Evolutionary conservation across 2,329 filamentous ascomycete species (phyloP), one percentile per base, ranked within the genome.

Genomic region (Penicillium capsulatum): DNA sequence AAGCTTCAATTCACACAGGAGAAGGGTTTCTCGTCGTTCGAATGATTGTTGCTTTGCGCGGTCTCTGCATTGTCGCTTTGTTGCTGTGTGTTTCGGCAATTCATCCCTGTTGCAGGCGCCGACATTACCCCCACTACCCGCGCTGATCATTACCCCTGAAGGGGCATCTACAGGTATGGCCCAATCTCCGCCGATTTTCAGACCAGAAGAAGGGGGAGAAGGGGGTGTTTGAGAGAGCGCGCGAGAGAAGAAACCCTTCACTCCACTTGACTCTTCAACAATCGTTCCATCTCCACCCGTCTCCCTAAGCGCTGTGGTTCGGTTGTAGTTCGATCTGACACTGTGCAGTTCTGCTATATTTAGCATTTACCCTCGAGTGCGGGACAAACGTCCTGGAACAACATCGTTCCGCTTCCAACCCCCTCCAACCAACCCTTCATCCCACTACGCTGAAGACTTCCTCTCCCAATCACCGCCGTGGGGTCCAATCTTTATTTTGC

Each of bases 261-360:
- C 9, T 22, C 19, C 19, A 5, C 10, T 28, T 28, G 10, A n/a
- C 20, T 26, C 14, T 17, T 15, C 16, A 16, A 36, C 16, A 31
- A 11, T 33, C 13, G 24, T 9, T 14, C 11, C 26, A 20, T 33
- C n/a, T 26, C 16, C 16, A 30, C 37, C 31, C 7, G 32, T 29
- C 16, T 40, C 39, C 17, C 39, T 53, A 47, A 52, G 48, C 46
- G 48, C 52, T 42, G 45, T 41, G 37, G 31, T 34, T 38, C 42
- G 29, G 38, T 53, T 47, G 40, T 43, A 50, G 47, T 44, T 45
- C 37, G 57, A 51, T 54, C 51, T 56, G 49, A 57, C 55, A 51
- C 42, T 55, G 47, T 45, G 39, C 44, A 52, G 51, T 36, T 55
- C 52, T 58, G 57, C 60, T 63, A 63, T 59, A 60, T 58, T 63